Percentiles rank a stretch among this genome's conserved stretches.
Evolutionary conservation across 306 rosid genomes (phyloP).

Genomic region (Ziziphus jujuba): DNA sequence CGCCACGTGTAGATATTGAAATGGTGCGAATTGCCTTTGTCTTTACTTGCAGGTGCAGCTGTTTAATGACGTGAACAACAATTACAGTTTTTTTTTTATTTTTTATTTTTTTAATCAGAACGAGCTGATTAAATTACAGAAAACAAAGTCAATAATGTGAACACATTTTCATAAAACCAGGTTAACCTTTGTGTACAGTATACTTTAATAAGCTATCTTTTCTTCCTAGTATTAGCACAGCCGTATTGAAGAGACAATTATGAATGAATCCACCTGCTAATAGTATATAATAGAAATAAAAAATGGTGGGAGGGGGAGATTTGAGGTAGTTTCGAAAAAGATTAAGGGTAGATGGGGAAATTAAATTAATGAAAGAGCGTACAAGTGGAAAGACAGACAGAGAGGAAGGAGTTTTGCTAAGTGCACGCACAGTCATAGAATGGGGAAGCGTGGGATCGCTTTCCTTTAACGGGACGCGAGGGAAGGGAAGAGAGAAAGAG

Average conservation of each 20-base stretch:
- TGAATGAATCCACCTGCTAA: too few species aligned
- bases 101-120: too few species aligned
- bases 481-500: neutral
- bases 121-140: too few species aligned
- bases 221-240: too few species aligned
- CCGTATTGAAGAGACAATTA: too few species aligned
- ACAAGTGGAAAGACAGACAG: neutral
- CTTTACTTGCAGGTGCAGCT: conserved; percentile 5
- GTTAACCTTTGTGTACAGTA: neutral
- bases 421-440: too few species aligned
- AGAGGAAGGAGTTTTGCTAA: neutral
- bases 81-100: neutral
- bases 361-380: neutral
- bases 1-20: neutral
- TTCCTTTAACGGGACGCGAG: conserved; percentile 21
- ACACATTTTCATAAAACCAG: neutral
- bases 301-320: too few species aligned
- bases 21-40: neutral
- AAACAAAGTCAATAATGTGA: too few species aligned
- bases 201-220: too few species aligned
- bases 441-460: conserved; percentile 2
- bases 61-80: neutral
- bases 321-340: too few species aligned
- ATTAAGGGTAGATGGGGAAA: neutral
- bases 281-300: too few species aligned